A percentile compares a stretch with the other conserved stretches of the same genome.
phyloP scores from a whole-genome alignment of 2,329 filamentous ascomycete genomes.

The Cladobotryum mycophilum region DNA sequence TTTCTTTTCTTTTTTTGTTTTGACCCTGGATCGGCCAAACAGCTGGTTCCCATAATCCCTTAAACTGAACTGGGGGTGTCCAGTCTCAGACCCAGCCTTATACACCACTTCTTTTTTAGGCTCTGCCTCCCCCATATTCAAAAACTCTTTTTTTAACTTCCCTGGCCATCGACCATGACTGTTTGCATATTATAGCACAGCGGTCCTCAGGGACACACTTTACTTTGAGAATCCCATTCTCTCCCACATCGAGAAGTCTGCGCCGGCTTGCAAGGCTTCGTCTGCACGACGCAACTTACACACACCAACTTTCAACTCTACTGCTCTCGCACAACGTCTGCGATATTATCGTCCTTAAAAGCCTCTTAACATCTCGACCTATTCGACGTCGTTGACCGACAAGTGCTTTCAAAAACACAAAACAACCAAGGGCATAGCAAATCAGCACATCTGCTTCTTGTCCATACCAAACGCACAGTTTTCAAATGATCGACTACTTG shows the following conservation, averaged over 20 bases:
- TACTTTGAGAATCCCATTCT: slow-evolving; percentile 12
- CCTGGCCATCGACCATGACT: slow-evolving; percentile 27
- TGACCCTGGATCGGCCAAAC: slow-evolving; percentile 8
- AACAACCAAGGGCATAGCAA: slow-evolving; percentile 2
- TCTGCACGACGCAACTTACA: slow-evolving; percentile 16
- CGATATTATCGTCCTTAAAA: slow-evolving; percentile 2
- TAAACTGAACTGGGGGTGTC: slow-evolving; percentile 9
- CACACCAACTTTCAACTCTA: neutral
- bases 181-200: slow-evolving; percentile 29
- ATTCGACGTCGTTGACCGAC: neutral
- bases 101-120: too few relatives aligned
- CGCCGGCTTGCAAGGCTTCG: slow-evolving; percentile 21
- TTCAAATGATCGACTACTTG: neutral
- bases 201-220: slow-evolving; percentile 34
- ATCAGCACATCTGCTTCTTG: neutral
- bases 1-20: neutral
- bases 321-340: neutral
- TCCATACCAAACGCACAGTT: neutral
- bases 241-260: slow-evolving; percentile 14
- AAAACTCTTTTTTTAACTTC: slow-evolving; percentile 4
- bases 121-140: neutral
- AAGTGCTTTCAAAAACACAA: slow-evolving; percentile 4
- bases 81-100: neutral
- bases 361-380: neutral
- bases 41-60: neutral